Conservation (phyloP, 495 filamentous ascomycete genomes). For the Xylaria scruposa region DNA sequence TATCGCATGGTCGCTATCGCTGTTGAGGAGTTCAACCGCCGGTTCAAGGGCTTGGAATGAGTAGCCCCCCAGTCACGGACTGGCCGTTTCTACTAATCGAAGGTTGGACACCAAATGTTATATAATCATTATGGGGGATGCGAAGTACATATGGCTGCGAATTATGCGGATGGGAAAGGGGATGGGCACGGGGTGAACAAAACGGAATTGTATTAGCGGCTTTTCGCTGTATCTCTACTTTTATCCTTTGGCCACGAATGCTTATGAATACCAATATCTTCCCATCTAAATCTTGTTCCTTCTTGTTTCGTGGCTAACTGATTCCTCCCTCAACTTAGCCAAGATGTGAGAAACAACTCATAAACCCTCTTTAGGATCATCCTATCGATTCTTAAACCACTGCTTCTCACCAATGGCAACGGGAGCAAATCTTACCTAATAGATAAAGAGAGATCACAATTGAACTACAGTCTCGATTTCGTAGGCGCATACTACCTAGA, state of each 20-base stretch:
- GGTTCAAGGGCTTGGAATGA: conserved; percentile 49
- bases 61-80: neutral
- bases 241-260: neutral
- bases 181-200: neutral
- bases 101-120: neutral
- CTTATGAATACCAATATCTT: neutral
- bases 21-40: conserved; percentile 64
- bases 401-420: neutral
- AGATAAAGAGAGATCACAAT: neutral
- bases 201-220: neutral
- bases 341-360: neutral
- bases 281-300: neutral
- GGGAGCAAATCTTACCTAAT: neutral
- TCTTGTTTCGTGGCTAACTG: neutral
- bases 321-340: neutral
- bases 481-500: no score
- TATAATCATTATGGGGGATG: neutral
- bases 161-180: neutral
- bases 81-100: neutral
- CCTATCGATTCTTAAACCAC: neutral
- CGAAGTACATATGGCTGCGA: neutral
- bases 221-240: conserved; percentile 3
- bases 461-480: no score
- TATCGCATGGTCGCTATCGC: conserved; percentile 67
- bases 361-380: neutral